These are phyloP conservation scores for Begonia peltatifolia DNA, from an alignment of 306 rosid species.

Conservation along the genomic window DNA sequence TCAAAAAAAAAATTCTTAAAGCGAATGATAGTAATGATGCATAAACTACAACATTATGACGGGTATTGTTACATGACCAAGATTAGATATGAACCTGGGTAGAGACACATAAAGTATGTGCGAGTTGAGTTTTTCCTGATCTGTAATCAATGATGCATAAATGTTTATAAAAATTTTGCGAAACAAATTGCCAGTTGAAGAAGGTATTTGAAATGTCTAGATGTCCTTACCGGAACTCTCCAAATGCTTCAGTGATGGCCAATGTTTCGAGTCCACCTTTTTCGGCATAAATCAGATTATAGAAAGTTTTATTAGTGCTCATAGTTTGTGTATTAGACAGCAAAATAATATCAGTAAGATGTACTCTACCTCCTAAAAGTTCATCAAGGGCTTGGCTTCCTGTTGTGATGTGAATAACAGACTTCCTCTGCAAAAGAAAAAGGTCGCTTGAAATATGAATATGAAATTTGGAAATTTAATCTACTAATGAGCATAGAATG, in stretches of 20 bases:
- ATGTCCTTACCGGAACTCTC: constrained; percentile 69
- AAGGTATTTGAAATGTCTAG: too few species aligned
- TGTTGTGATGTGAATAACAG: constrained; percentile 70
- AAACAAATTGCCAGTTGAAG: too few species aligned
- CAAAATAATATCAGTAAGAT: constrained; percentile 4
- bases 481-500: too few species aligned
- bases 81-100: constrained; percentile 56
- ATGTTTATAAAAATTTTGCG: too few species aligned
- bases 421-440: constrained; percentile 40
- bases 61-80: neutral
- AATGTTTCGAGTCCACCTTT: constrained; percentile 82
- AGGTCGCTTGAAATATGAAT: constrained; percentile 7
- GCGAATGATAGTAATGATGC: too few species aligned
- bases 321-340: neutral
- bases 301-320: too few species aligned
- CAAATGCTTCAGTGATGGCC: constrained; percentile 91
- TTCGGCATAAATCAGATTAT: neutral
- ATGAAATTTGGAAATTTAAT: too few species aligned
- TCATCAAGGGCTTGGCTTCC: constrained; percentile 98
- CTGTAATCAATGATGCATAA: constrained; percentile 18
- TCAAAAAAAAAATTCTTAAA: too few species aligned
- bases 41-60: too few species aligned
- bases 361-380: constrained; percentile 68
- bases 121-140: constrained; percentile 93
- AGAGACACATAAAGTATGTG: constrained; percentile 91